Percentiles rank a stretch among this genome's conserved stretches.
Evolutionary conservation across 352 stramenopile species (phyloP).

Genomic region (Pythium dissimile): DNA sequence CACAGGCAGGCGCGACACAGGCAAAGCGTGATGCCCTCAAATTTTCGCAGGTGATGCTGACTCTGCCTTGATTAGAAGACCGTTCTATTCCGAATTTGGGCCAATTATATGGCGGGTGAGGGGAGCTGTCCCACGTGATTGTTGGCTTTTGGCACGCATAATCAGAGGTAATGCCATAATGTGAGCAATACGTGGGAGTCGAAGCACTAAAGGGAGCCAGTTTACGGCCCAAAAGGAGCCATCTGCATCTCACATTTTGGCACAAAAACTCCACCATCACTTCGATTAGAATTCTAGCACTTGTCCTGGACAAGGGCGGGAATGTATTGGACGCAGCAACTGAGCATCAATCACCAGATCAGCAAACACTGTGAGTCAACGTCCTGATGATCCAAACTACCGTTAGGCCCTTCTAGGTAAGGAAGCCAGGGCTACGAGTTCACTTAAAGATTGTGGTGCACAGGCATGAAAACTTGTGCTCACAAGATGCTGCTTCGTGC

Average conservation of each 20-base stretch:
- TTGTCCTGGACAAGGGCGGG: too few species aligned
- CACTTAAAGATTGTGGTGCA: too few species aligned
- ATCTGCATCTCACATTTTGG: neutral
- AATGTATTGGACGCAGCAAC: neutral
- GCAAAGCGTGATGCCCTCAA: neutral
- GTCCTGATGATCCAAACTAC: neutral
- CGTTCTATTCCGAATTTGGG: neutral
- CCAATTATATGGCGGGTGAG: constrained; percentile 2
- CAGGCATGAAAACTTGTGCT: too few species aligned
- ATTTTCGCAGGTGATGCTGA: constrained; percentile 5
- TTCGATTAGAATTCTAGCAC: neutral
- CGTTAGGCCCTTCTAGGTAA: neutral
- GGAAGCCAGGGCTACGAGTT: neutral
- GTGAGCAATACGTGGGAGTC: neutral
- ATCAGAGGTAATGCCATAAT: constrained; percentile 4
- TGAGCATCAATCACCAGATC: neutral
- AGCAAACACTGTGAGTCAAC: neutral
- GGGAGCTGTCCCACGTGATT: constrained; percentile 12
- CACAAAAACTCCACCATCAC: neutral
- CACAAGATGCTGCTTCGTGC: too few species aligned
- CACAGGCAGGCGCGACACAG: too few species aligned
- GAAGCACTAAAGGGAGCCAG: neutral
- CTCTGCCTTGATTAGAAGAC: neutral
- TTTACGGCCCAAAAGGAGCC: neutral
- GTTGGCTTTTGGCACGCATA: neutral